Evolutionary conservation across 2,329 filamentous ascomycete species (phyloP).

Genomic region (Endoconidiophora laricicola): DNA sequence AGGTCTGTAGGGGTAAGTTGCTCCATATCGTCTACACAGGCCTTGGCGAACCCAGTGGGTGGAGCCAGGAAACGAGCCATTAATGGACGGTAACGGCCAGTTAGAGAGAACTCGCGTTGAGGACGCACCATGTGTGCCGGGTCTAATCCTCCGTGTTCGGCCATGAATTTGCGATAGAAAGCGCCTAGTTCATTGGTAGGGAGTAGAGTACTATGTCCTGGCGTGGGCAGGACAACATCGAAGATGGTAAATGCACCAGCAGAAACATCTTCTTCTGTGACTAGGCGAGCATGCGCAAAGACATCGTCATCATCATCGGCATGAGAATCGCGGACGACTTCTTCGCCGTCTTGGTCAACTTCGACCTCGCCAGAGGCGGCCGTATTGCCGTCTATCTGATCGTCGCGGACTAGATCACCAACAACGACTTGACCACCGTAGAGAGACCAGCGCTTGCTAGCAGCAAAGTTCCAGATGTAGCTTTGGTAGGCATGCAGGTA

Average conservation of each 20-base stretch:
- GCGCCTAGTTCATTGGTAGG: constrained; percentile 68
- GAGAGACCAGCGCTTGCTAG: constrained; percentile 61
- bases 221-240: constrained; percentile 81
- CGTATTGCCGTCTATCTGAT: constrained; percentile 18
- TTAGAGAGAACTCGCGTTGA: constrained; percentile 76
- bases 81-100: constrained; percentile 74
- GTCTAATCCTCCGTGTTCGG: constrained; percentile 61
- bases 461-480: constrained; percentile 79
- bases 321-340: constrained; percentile 41
- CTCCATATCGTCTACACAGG: constrained; percentile 54
- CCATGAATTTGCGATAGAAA: constrained; percentile 81
- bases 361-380: constrained; percentile 22
- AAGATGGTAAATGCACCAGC: constrained; percentile 66
- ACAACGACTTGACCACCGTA: constrained; percentile 60
- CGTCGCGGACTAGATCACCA: constrained; percentile 64
- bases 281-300: constrained; percentile 44
- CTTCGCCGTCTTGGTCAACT: constrained; percentile 32
- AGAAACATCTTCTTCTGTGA: constrained; percentile 62
- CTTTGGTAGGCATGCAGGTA: constrained; percentile 96
- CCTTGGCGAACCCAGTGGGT: constrained; percentile 50
- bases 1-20: constrained; percentile 84
- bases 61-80: constrained; percentile 52
- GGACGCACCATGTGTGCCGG: constrained; percentile 73
- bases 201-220: constrained; percentile 79
- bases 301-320: constrained; percentile 27